Evolutionary conservation across 768 basidiomycete genomes (phyloP), one percentile per base, ranked within the genome.

Genomic region (Pleurotus cornucopiae): DNA sequence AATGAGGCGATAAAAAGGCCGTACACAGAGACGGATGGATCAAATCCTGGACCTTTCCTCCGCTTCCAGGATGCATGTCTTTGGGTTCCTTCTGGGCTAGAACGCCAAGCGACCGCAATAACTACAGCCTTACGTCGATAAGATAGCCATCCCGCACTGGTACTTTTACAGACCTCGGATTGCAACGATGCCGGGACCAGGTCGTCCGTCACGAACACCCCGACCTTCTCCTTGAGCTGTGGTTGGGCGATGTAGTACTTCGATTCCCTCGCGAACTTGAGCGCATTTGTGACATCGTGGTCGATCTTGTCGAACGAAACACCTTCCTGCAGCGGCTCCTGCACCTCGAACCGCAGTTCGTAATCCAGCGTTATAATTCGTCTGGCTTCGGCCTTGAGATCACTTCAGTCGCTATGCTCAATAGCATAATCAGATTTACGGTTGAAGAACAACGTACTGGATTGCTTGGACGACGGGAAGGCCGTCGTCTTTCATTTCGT

Each of bases 11-110:
- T 34, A 13, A 14, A 6, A 14, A n/a, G 25, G n/a, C 30, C 52
- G 39, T 26, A 61, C 60, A 61, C 11, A 61, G 41, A 11, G 58
- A 59, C 25, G 58, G 58, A 41, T 61, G 60, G 12, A 61, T 61
- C 34, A 61, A 40, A 23, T 59, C 58, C 44, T 59, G 58, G 12
- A 61, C 60, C 34, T 59, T 59, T 3, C 58, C 59, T 16, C 30
- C 30, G 12, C 55, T 57, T 23, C 59, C 55, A 30, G 60, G 60
- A 45, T 59, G 60, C 23, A 57, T 59, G 20, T 61, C 60, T 30
- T 47, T 41, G 1, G 60, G 60, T 45, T 61, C 60, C 3, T 39
- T 56, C 20, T 25, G 45, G 14, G 60, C 58, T 18, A 61, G 45
- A 14, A 55, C 26, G 51, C 59, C 49, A 25, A 61, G 30, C 30